Evolutionary conservation across 805 yeast genomes (phyloP).

Genomic region (Saccharomycopsis amapae): DNA sequence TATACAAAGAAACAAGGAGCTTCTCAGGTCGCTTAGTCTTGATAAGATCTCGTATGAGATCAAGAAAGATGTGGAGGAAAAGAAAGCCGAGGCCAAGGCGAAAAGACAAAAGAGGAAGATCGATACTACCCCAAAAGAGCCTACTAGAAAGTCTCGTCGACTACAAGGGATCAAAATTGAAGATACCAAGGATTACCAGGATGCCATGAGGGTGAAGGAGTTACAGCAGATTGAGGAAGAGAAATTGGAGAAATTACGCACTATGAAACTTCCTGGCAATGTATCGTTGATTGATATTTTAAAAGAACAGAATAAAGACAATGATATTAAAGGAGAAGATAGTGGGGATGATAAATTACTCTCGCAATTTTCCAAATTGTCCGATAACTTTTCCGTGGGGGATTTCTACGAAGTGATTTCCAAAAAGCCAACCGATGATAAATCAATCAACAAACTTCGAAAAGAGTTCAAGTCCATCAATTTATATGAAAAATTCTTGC

Average conservation of each 20-base stretch:
- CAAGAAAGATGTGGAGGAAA: conserved; percentile 30
- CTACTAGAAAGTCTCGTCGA: conserved; percentile 72
- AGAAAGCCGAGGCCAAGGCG: conserved; percentile 21
- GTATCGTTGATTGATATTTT: conserved; percentile 54
- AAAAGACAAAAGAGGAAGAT: conserved; percentile 21
- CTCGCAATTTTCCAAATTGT: conserved; percentile 33
- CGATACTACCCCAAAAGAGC: conserved; percentile 28
- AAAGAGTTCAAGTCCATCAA: conserved; percentile 44
- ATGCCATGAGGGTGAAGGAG: conserved; percentile 25
- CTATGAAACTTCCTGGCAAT: conserved; percentile 58
- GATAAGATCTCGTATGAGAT: conserved; percentile 50
- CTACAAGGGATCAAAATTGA: conserved; percentile 65
- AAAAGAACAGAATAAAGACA: conserved; percentile 24
- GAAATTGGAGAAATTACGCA: conserved; percentile 34
- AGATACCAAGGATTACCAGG: conserved; percentile 33
- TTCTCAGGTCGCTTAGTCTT: conserved; percentile 64
- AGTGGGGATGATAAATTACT: conserved; percentile 32
- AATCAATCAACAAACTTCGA: conserved; percentile 42
- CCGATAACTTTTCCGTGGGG: conserved; percentile 54
- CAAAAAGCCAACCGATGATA: conserved; percentile 26
- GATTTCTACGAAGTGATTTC: conserved; percentile 52
- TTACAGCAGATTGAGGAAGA: conserved; percentile 24
- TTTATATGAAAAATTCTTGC: conserved; percentile 51
- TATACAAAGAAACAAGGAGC: conserved; percentile 74
- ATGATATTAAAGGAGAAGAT: conserved; percentile 29